Evolutionary conservation across 495 filamentous ascomycete genomes (phyloP), one percentile per base, ranked within the genome.

Genomic region (Hypoxylon trugodes): DNA sequence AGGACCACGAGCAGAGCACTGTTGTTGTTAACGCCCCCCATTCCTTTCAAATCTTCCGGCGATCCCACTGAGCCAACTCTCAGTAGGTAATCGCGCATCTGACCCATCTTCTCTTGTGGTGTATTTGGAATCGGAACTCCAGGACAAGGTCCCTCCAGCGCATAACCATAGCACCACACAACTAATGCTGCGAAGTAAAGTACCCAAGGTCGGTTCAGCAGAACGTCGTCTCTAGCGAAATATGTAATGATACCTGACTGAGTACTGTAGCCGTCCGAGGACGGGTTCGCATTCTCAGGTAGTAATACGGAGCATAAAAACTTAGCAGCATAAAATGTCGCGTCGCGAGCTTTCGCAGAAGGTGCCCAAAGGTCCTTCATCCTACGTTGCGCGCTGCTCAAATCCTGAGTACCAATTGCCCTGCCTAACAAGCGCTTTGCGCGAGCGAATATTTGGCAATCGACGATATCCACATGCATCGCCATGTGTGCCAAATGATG

Each of bases 401-500:
- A 87, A 76, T 98, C 95, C 54, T 89, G 85, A 2, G 85, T 78
- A 0, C 91, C 91, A 66, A 97, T 95, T 1, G 89, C 88, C 24
- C 94, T 87, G 7, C 96, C 94, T 28, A 98, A 84, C 7, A 97
- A 80, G 16, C 93, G 81, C 53, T 87, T 86, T 0, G 94, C 92
- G 2, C 92, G 88, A 6, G 93, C 95, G 71, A 96, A 97, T 59
- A 98, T 95, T 74, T 97, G 95, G 69, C 93, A 93, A 72, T 97
- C 94, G n/a, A 94, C 90, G 40, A 98, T 90, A 70, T 98, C 95
- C 6, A 97, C 94, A 71, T 98, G 94, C 82, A 96, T 97, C 2
- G 90, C 92, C 92, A 98, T 97, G 72, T 98, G 95, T 2, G 95
- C 96, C 6, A 98, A 79, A 58, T 94, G 91, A 69, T 98, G 94